A percentile compares a stretch with the other conserved stretches of the same genome.
Evolutionary conservation across 345 rosid genomes (phyloP).

Genomic region (Leavenworthia alabamica): DNA sequence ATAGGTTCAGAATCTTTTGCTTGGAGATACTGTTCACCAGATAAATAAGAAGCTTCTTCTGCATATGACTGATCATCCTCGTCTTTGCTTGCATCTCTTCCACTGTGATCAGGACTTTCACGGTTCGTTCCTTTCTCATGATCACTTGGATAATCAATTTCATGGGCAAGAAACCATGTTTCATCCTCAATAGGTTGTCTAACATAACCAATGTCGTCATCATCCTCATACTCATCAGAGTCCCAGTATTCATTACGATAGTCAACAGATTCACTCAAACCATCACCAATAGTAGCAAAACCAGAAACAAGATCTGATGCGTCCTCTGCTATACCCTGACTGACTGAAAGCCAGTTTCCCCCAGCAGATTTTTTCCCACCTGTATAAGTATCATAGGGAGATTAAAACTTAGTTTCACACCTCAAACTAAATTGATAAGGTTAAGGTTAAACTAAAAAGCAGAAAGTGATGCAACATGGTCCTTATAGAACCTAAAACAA

Average conservation of each 20-base stretch:
- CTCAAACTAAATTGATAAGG: background rate
- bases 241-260: slow-evolving; percentile 96
- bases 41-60: slow-evolving; percentile 90
- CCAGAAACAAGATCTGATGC: slow-evolving; percentile 96
- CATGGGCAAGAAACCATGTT: slow-evolving; percentile 98
- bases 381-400: slow-evolving; percentile 18
- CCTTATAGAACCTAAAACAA: slow-evolving; percentile 6
- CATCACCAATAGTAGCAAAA: slow-evolving; percentile 96
- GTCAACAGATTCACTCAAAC: slow-evolving; percentile 86
- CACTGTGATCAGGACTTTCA: slow-evolving; percentile 80
- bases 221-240: slow-evolving; percentile 95
- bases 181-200: slow-evolving; percentile 99
- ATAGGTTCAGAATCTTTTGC: slow-evolving; percentile 57
- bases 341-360: slow-evolving; percentile 94
- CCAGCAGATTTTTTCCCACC: slow-evolving; percentile 82
- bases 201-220: slow-evolving; percentile 94
- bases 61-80: slow-evolving; percentile 91
- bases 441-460: background rate
- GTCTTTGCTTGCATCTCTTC: slow-evolving; percentile 63
- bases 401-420: slow-evolving; percentile 14
- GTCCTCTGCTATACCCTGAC: slow-evolving; percentile 97
- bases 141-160: slow-evolving; percentile 97
- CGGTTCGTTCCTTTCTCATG: slow-evolving; percentile 85
- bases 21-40: slow-evolving; percentile 76
- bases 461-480: slow-evolving; percentile 9